Evolutionary conservation across 2,329 filamentous ascomycete genomes (phyloP).

Genomic region (Rasamsonia emersonii): DNA sequence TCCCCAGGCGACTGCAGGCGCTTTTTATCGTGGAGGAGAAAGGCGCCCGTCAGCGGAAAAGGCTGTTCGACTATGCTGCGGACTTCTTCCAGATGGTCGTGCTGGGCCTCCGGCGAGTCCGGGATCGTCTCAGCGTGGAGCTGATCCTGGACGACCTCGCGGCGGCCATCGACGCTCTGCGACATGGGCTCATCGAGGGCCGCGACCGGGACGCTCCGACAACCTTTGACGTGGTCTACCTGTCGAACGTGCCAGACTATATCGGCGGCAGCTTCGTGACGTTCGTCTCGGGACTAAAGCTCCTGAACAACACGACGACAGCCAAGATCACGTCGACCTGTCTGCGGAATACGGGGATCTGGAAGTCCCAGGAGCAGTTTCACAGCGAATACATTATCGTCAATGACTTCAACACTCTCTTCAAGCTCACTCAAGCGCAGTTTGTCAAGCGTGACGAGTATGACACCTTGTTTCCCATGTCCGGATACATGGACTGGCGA

Average conservation of each 20-base stretch:
- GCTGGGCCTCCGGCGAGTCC: conserved; percentile 6
- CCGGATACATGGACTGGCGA: conserved; percentile 5
- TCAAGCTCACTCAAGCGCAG: conserved; percentile 5
- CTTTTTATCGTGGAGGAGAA: conserved; percentile 7
- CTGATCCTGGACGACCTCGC: conserved; percentile 2
- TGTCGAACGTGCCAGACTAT: conserved; percentile 4
- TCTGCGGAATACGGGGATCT: neutral
- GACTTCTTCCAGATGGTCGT: conserved; percentile 9
- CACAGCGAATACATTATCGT: neutral
- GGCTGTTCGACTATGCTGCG: conserved; percentile 7
- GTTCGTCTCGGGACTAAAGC: conserved; percentile 4
- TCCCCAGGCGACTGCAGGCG: conserved; percentile 3
- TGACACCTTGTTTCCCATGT: neutral
- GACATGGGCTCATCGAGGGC: neutral
- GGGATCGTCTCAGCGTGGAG: conserved; percentile 6
- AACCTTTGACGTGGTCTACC: conserved; percentile 7
- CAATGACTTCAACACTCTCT: conserved; percentile 3
- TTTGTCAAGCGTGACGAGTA: conserved; percentile 1
- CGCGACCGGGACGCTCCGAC: neutral
- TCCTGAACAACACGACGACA: conserved; percentile 3
- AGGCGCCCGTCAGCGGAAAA: conserved; percentile 7
- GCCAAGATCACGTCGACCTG: conserved; percentile 5
- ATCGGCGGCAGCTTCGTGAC: conserved; percentile 3
- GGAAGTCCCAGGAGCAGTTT: neutral
- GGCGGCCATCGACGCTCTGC: conserved; percentile 4